Base-by-base conservation (phyloP, 345 rosid genomes). In the Durio zibethinus region DNA sequence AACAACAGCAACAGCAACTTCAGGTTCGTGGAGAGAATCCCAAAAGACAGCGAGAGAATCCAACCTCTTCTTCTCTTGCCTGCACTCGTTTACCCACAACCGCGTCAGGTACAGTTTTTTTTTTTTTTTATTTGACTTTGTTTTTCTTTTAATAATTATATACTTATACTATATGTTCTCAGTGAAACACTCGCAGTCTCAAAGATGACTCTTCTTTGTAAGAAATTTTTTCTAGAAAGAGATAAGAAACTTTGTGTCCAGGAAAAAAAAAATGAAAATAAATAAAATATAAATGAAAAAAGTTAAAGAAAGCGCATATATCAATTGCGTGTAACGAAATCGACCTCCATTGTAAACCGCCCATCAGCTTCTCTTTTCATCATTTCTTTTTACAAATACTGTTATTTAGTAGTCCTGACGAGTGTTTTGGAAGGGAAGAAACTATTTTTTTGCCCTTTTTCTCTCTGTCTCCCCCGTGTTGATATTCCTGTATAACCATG, bases 361-460 rank as follows among this genome's bases (percentile, higher is more conserved):
- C 8, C 78, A 73, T 48, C 77, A 75, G 64, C 83, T 80, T 83
- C 63, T 77, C 77, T 33, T 78, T 77, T 73, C 54, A 36, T 59
- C 36, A n/a, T 60, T 63, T 64, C 14, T 45, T 76, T 65, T 65
- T 35, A 21, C 18, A 48, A 65, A 45, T 75, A 86, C 84, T 84
- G 80, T 86, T 84, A 2, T 67, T 67, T 63, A 47, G 86, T 85
- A 82, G 70, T 73, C 73, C 82, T 85, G 84, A 85, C 87, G 72
- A 63, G 78, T 75, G 74, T 77, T 69, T 84, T 79, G 77, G 50
- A 80, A 77, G 80, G 77, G 84, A 85, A 82, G 80, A 77, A 74
- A 81, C 81, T 75, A 27, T 76, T 83, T 79, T 74, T 82, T n/a
- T n/a, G n/a, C 73, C 35, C 47, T 76, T 47, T 1, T 40, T 38